Conservation (phyloP, 805 yeast species). For the Schizosaccharomyces lindneri region DNA sequence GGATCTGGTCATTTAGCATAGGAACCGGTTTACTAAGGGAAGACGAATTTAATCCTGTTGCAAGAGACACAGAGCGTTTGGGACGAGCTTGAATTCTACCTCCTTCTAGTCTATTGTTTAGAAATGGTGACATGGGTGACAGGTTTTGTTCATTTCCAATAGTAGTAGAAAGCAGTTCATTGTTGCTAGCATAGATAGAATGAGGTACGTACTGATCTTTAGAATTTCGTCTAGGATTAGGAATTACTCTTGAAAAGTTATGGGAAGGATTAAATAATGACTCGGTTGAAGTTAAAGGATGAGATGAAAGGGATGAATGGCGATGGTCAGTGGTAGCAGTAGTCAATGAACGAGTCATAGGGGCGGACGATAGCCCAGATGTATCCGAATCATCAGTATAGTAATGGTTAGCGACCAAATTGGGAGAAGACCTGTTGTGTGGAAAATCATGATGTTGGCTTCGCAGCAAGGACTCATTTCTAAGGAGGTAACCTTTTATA, state of each 20-base stretch:
- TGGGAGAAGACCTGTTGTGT: background rate
- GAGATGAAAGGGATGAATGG: background rate
- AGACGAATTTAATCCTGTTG: background rate
- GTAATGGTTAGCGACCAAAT: background rate
- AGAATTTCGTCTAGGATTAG: too few species aligned
- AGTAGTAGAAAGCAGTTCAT: too few species aligned
- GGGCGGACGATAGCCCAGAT: background rate
- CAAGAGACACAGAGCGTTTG: background rate
- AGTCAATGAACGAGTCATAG: background rate
- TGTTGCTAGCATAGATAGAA: too few species aligned
- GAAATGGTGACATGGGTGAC: too few species aligned
- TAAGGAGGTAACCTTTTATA: background rate
- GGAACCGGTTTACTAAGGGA: background rate
- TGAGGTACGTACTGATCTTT: too few species aligned
- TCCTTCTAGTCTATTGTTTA: background rate
- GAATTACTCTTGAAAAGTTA: too few species aligned
- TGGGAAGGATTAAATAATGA: background rate
- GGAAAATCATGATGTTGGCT: background rate
- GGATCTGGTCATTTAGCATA: background rate
- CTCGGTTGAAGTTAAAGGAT: background rate
- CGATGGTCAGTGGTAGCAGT: background rate
- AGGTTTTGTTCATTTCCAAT: too few species aligned
- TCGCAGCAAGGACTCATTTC: background rate
- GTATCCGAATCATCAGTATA: background rate
- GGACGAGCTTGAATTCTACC: background rate